These are phyloP conservation scores for Syzygium aromaticum DNA, from an alignment of 345 rosid species.

Conservation along the genomic window DNA sequence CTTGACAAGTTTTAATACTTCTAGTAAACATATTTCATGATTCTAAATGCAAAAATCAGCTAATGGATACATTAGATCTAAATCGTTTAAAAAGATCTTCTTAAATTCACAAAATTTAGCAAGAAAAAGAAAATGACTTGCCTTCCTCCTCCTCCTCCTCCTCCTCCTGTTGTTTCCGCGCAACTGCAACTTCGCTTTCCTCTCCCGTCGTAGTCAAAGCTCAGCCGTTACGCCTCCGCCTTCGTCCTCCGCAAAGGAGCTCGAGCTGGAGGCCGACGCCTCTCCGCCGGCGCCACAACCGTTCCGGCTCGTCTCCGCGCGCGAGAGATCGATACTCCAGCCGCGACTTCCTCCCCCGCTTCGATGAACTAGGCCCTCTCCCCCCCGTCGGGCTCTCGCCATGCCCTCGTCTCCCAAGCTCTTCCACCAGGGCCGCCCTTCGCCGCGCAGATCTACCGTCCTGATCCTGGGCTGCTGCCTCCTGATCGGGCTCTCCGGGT, in stretches of 20 bases:
- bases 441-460: conserved; percentile 39
- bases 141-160: not conserved
- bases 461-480: conserved; percentile 32
- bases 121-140: no score
- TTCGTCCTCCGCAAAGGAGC: not conserved
- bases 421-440: conserved; percentile 19
- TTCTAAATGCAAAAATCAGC: not conserved
- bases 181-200: not conserved
- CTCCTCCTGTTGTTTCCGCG: not conserved
- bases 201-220: not conserved
- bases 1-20: no score
- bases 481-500: conserved; percentile 57
- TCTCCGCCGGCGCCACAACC: not conserved
- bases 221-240: not conserved
- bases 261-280: not conserved
- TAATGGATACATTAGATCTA: not conserved
- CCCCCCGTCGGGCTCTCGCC: not conserved
- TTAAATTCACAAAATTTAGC: no score
- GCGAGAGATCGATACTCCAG: not conserved
- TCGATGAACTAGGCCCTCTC: not conserved
- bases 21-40: no score
- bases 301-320: not conserved
- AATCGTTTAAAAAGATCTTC: not conserved
- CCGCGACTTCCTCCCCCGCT: not conserved
- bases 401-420: conserved; percentile 78